Conservation (phyloP, 495 filamentous ascomycete genomes). For the Tetracladium marchalianum region DNA sequence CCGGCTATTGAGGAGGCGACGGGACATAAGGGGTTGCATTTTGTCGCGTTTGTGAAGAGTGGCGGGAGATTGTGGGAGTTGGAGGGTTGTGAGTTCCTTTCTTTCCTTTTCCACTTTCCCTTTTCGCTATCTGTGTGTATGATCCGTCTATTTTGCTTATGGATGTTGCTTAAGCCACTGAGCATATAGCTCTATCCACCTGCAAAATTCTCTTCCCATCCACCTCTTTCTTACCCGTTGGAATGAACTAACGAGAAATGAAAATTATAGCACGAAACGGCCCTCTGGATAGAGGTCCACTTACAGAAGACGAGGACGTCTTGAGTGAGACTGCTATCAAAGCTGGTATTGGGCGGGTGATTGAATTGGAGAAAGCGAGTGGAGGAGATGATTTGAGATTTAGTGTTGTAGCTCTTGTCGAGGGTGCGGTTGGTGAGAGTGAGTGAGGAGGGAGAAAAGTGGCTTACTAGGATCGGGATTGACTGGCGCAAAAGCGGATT, state of each 20-base stretch:
- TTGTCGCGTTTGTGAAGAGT: slow-evolving; percentile 64
- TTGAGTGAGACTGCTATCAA: slow-evolving; percentile 55
- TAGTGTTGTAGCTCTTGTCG: slow-evolving; percentile 57
- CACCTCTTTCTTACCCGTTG: no score
- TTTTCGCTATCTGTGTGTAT: no score
- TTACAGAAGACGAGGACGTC: slow-evolving; percentile 57
- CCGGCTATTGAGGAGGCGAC: slow-evolving; percentile 38
- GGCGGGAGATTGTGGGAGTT: slow-evolving; percentile 73
- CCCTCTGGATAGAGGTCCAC: slow-evolving; percentile 56
- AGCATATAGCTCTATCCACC: no score
- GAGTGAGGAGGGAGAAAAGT: no score
- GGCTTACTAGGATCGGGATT: no score
- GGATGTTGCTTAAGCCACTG: no score
- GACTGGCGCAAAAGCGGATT: no score
- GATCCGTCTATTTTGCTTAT: no score
- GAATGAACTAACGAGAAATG: not conserved
- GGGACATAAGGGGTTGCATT: slow-evolving; percentile 43
- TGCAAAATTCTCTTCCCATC: no score
- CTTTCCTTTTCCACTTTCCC: no score
- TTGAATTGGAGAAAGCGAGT: slow-evolving; percentile 52
- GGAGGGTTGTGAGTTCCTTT: slow-evolving; percentile 44
- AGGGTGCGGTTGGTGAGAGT: no score
- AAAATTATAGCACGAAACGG: slow-evolving; percentile 39
- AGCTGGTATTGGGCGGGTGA: slow-evolving; percentile 47
- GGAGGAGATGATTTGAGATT: slow-evolving; percentile 56